These are phyloP conservation scores for Solanum lycopersicoides DNA, from an alignment of 257 asterid genomes.

Conservation along the genomic window DNA sequence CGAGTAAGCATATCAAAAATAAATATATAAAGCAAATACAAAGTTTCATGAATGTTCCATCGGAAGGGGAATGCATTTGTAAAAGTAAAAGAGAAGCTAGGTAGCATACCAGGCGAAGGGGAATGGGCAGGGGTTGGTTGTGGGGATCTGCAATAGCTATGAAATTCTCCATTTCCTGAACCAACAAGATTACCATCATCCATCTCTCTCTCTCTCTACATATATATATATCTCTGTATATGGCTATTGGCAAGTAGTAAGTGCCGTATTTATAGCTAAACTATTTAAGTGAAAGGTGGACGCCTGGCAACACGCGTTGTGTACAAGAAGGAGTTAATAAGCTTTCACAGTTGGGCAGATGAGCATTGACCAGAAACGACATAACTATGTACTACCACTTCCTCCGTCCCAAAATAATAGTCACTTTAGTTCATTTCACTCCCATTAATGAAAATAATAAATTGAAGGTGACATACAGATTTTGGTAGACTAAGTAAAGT, in stretches of 20 bases:
- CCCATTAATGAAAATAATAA: background rate
- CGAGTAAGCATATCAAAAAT: background rate
- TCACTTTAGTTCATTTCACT: background rate
- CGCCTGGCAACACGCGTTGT: slow-evolving; percentile 53
- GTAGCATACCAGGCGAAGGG: background rate
- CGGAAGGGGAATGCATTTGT: background rate
- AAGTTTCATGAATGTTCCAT: background rate
- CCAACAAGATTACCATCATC: slow-evolving; percentile 14
- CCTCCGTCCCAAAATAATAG: background rate
- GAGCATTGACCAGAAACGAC: too few relatives aligned
- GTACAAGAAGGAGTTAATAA: slow-evolving; percentile 30
- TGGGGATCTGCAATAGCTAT: slow-evolving; percentile 40
- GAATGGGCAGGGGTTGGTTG: slow-evolving; percentile 6
- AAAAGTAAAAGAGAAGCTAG: background rate
- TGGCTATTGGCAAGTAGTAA: slow-evolving; percentile 1
- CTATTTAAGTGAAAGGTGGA: background rate
- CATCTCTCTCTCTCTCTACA: background rate
- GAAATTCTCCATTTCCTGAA: slow-evolving; percentile 43
- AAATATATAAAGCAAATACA: background rate
- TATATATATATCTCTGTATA: too few relatives aligned
- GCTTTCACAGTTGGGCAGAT: too few relatives aligned
- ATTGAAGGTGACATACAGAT: background rate
- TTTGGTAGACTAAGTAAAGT: too few relatives aligned
- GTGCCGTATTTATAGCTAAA: slow-evolving; percentile 21
- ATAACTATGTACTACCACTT: background rate